Base-by-base conservation (phyloP, 2,329 filamentous ascomycete genomes). In the Raffaelea ambrosiae region DNA sequence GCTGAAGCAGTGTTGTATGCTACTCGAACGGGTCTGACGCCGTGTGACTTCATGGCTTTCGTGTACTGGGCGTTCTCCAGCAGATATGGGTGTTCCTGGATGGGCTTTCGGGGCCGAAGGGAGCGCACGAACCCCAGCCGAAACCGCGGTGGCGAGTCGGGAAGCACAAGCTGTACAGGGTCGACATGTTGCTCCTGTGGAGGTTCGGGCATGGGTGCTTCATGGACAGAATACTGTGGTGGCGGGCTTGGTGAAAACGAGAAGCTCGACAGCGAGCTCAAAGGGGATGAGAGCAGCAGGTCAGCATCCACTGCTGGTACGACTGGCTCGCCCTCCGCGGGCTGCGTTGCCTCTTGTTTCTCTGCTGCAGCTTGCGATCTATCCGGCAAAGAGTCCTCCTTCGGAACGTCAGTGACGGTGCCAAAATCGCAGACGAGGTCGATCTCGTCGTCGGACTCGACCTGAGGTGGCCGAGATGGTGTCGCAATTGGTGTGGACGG, bases 81-180 rank as follows among this genome's bases (percentile, higher is more conserved):
- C 5, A 74, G 61, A 52, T 81, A 81, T 3, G 77, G 77, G 40
- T 79, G 76, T 55, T 80, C 67, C 56, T 81, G 77, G 7, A 81
- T 81, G 1, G 76, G 76, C 51, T 80, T 81, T 19, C 77, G 70
- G 1, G 76, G 75, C 7, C 77, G 69, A n/a, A 81, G 62, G 4
- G 72, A 77, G 31, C 76, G 69, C 51, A 70, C 67, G 41, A 67
- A 61, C 13, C 62, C 63, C 23, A 54, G 48, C 1, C 49, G 50
- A 31, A 55, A 53, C 2, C 26, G 14, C 2, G 66, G 50, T 14
- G 59, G 56, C 2, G 53, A 51, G 14, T 51, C 49, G 10, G 51
- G 48, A 1, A 49, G 38, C 1, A 46, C 11, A 13, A 49, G 41
- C 31, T 38, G 35, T n/a, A n/a, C 7, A 18, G 40, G 26, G 33